Base-by-base conservation (phyloP, 176 grass and related monocot species). In the Phragmites australis region DNA sequence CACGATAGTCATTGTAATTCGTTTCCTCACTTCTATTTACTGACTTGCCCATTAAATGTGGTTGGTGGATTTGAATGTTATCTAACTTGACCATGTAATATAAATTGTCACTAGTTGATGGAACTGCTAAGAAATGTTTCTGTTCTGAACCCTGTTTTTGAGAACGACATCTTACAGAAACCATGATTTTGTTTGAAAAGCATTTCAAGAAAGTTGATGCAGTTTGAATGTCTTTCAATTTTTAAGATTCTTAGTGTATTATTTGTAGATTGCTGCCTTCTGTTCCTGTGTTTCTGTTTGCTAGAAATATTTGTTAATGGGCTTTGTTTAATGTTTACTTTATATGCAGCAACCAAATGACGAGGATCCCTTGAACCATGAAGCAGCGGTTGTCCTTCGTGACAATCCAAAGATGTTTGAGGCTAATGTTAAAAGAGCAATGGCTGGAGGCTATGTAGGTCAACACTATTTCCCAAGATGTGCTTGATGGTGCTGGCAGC, bases 291-390 rank as follows among this genome's bases (percentile, higher is more conserved):
- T 53, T 37, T 11, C 9, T 65, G 16, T 55, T 29, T 60, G 25
- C 37, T 16, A 75, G 15, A 37, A 52, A 18, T 6, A n/a, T 22
- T 58, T 42, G 21, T 50, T 14, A 12, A 60, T 65, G 48, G 61
- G 22, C 27, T 66, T 82, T 52, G 6, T 65, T 15, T 73, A 61
- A 54, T 68, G 30, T 70, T 70, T 50, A 22, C 66, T 53, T 82
- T 84, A 43, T 69, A 31, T 75, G 82, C 79, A 92, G 90, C 90
- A 92, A 92, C 90, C 86, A 41, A 92, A 89, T 40, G 87, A 93
- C 22, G 87, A 93, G 80, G 90, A 93, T 68, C 90, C 90, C n/a
- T 81, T 93, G 90, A 93, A 93, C 82, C 87, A 87, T 77, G 90
- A 93, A 63, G 90, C 90, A 67, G 90, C 90, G 0, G 87, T 72